Conservation (phyloP, 2,329 filamentous ascomycete species). For the Diaporthe citriasiana region DNA sequence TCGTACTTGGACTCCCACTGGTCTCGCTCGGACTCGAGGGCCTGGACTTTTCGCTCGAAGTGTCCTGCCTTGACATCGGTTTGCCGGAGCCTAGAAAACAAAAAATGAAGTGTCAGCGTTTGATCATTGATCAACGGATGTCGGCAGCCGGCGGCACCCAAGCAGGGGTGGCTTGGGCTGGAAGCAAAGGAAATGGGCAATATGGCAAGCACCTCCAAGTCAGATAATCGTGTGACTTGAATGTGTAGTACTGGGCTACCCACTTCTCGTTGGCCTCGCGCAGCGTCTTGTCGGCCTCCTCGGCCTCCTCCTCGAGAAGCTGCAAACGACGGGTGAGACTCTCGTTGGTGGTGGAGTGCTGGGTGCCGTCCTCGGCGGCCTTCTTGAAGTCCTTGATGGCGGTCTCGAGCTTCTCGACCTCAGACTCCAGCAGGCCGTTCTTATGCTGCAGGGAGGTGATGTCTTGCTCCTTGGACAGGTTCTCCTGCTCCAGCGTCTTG, state of each 20-base stretch:
- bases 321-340: slow-evolving; percentile 91
- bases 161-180: not conserved
- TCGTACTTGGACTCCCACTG: slow-evolving; percentile 99
- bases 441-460: slow-evolving; percentile 97
- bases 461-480: slow-evolving; percentile 96
- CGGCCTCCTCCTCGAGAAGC: slow-evolving; percentile 97
- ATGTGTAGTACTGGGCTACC: slow-evolving; percentile 55
- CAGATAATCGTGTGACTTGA: slow-evolving; percentile 43
- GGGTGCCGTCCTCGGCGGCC: slow-evolving; percentile 83
- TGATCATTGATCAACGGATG: slow-evolving; percentile 1
- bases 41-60: slow-evolving; percentile 99
- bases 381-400: slow-evolving; percentile 90
- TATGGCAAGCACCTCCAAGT: slow-evolving; percentile 44
- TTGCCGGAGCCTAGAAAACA: slow-evolving; percentile 83
- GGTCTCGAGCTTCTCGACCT: slow-evolving; percentile 93
- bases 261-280: slow-evolving; percentile 99
- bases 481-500: slow-evolving; percentile 94
- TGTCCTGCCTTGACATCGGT: slow-evolving; percentile 99
- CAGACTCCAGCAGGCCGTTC: slow-evolving; percentile 89
- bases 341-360: slow-evolving; percentile 92
- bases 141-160: not conserved
- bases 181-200: slow-evolving; percentile 37
- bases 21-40: slow-evolving; percentile 90
- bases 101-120: slow-evolving; percentile 41
- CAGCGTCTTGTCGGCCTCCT: slow-evolving; percentile 95